Evolutionary conservation across 805 yeast genomes (phyloP), one percentile per base, ranked within the genome.

Genomic region (Starmerella roubikii): DNA sequence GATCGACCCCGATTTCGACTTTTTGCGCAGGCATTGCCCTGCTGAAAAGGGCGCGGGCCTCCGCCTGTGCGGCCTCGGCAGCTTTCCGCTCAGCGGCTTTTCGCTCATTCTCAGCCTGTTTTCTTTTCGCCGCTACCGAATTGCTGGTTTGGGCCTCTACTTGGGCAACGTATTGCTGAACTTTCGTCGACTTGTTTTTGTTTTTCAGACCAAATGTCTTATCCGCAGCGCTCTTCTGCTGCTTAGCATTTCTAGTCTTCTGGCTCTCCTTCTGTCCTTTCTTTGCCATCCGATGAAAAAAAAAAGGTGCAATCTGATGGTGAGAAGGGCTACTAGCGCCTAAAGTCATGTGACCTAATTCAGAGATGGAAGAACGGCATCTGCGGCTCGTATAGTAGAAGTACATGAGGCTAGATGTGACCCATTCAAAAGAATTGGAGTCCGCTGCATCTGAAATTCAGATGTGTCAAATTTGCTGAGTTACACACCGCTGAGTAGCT

Each of bases 1-100:
- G 98, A 62, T 91, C 97, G 43, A 85, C 96, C 38, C 98, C 98
- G 54, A 88, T 85, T 30, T 95, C 94, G 24, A 88, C 82, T 56
- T 83, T 84, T 58, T 83, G 96, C 33, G 66, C 68, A 39, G 72
- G 78, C 36, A 83, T 66, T 3, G 74, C 66, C 0, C 74, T 63
- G 24, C 76, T 78, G 51, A 84, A 71, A 32, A 88, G 61, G 15
- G 79, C 78, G 12, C 83, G 78, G 4, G 94, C 93, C 54, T 88
- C 96, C 34, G 72, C 72, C 56, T 79, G 82, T 31, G 94, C 96
- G 32, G 72, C 77, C 48, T 88, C 98, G 1, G 85, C 80, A 11
- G 94, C 91, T 57, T 80, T 83, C 69, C 81, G 86, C 60, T 81
- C 93, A 34, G 77, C 84, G 8, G 74, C 71, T 42, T 65, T 68